Evolutionary conservation across 106 monocot species (phyloP), one percentile per base, ranked within the genome.

Genomic region (Chionographis japonica): DNA sequence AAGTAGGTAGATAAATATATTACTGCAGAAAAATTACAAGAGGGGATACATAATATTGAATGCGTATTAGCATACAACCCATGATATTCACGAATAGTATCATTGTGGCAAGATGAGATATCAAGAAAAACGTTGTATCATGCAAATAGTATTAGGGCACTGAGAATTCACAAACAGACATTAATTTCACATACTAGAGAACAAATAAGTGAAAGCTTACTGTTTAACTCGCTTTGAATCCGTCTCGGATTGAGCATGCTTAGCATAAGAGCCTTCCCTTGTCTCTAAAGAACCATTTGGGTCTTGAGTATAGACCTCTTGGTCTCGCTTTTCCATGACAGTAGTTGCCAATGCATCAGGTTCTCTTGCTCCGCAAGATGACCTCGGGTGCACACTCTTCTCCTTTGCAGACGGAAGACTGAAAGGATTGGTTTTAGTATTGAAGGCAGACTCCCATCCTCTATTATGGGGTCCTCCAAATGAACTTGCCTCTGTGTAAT

Each of bases 181-280:
- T 42, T 37, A 27, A 8, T 3, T 6, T 49, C 14, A 18, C 42
- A 63, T 8, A 43, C 15, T 0, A 14, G 40, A 63, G 3, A 43
- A 62, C 14, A 5, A 41, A 40, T 62, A 12, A 14, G 8, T 52
- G 4, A 61, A 62, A 66, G 3, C 85, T 78, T 74, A 90, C 94
- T 94, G 90, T 79, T 94, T 94, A 39, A 65, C 87, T 54, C 83
- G 74, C 59, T 94, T 90, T 46, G 77, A 57, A 56, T 94, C 90
- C 12, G 62, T 36, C 43, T 94, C 87, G 4, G 78, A 37, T 42
- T 79, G 83, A 63, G 68, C 50, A 55, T 77, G 54, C 61, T 82
- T 86, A 13, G 42, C 55, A 46, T 60, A 66, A 59, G 66, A 54
- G 19, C 17, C 56, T 67, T 84, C 86, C 49, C 59, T 81, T 39